Conservation (phyloP, 2,329 filamentous ascomycete species). For the Fulvia fulva region DNA sequence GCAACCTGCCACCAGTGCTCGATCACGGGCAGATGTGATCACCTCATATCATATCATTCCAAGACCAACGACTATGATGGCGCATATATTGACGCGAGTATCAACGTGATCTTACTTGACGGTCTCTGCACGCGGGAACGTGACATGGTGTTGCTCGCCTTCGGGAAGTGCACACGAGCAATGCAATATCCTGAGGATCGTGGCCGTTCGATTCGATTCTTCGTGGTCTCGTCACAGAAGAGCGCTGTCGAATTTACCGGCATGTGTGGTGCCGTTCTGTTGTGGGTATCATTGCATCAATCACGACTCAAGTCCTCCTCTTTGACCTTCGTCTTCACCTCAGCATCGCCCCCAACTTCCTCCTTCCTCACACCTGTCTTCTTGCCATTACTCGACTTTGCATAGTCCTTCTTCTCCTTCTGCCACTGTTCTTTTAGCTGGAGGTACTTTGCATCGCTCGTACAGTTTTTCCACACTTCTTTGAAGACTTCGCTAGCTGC, state of each 20-base stretch:
- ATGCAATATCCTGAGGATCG: too few relatives aligned
- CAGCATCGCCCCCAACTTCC: background rate
- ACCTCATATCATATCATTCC: too few relatives aligned
- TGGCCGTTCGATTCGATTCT: too few relatives aligned
- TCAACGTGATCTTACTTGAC: too few relatives aligned
- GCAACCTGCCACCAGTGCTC: too few relatives aligned
- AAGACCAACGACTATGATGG: too few relatives aligned
- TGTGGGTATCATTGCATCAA: background rate
- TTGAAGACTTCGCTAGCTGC: constrained; percentile 49
- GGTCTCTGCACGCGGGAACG: too few relatives aligned
- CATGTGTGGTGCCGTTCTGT: background rate
- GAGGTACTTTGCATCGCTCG: constrained; percentile 43
- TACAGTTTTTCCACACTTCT: constrained; percentile 48
- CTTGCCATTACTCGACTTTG: constrained; percentile 18
- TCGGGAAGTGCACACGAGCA: too few relatives aligned
- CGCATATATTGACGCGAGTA: too few relatives aligned
- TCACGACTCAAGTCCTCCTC: constrained; percentile 10
- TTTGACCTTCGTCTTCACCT: constrained; percentile 7
- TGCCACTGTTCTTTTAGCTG: constrained; percentile 45
- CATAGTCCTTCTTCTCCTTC: constrained; percentile 46
- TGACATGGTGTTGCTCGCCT: too few relatives aligned
- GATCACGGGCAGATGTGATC: too few relatives aligned
- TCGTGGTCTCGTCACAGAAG: too few relatives aligned
- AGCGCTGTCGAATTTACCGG: background rate
- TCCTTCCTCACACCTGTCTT: constrained; percentile 5